Conservation (phyloP, 768 basidiomycete species). For the Suillus subaureus region DNA sequence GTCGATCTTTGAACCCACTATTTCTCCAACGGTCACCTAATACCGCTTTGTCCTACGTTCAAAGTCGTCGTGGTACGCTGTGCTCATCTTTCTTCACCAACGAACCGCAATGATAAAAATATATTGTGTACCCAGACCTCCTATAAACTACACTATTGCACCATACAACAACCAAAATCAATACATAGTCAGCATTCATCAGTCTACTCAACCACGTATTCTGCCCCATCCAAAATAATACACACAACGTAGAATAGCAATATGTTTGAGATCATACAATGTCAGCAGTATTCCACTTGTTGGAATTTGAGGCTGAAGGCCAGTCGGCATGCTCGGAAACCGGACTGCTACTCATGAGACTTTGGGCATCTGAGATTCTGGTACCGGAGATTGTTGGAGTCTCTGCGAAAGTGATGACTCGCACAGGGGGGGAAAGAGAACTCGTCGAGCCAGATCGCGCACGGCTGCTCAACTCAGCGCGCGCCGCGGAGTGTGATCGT, state of each 20-base stretch:
- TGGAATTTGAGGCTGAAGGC: not conserved
- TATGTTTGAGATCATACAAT: not conserved
- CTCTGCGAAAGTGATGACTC: not conserved
- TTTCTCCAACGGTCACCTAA: no score
- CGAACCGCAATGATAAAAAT: no score
- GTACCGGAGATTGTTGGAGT: not conserved
- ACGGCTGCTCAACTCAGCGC: not conserved
- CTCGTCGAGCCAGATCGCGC: slow-evolving; percentile 3
- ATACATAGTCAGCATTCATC: no score
- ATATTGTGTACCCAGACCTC: no score
- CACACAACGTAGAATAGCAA: not conserved
- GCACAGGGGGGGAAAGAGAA: not conserved
- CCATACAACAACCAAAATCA: no score
- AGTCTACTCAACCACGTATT: no score
- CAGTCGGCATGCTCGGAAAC: not conserved
- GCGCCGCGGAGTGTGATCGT: not conserved
- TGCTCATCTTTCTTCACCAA: no score
- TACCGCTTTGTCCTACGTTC: no score
- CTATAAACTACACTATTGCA: no score
- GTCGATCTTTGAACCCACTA: no score
- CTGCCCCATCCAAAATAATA: not conserved
- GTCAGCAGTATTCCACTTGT: not conserved
- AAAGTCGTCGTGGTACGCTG: no score
- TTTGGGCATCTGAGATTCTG: not conserved
- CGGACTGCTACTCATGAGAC: not conserved